Base-by-base conservation (phyloP, 768 basidiomycete genomes). In the Leccinum subgranulosum region DNA sequence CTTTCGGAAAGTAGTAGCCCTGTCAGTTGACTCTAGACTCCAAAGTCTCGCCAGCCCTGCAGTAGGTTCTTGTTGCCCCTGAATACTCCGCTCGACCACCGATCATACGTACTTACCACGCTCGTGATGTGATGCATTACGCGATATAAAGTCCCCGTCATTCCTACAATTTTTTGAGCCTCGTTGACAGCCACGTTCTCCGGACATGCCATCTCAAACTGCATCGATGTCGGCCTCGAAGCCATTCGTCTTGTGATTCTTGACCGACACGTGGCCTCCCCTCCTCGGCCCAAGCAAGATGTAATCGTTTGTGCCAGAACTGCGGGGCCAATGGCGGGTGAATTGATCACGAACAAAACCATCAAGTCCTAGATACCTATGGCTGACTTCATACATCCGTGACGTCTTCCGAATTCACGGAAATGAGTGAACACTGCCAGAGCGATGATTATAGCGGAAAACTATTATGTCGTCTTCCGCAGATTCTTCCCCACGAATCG, bases 1-100 rank as follows among this genome's bases (percentile, higher is more conserved):
- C 36, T 56, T 73, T 73, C 11, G 56, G 70, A 57, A 7, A 11
- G 41, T 14, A 58, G 34, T n/a, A 58, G 58, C 54, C 67, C 65
- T 57, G 49, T 19, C 27, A 36, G 1, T 46, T 52, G 41, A 57
- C 51, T 68, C 69, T 60, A 70, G 66, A 68, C 53, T 43, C 41
- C 41, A 41, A 41, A 41, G n/a, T n/a, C 47, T 21, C n/a, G 39
- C 31, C 49, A 7, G 31, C 36, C 52, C 41, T 46, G 49, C 19
- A 31, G 21, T 21, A 19, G 4, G 47, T 45, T 4, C 53, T 43
- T 19, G n/a, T 43, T 43, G 41, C 41, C 59, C 62, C 57, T 57
- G 58, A 8, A 39, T 19, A 43, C 41, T 43, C 41, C 41, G 41
- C 41, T 43, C 41, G 41, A 43, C 41, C 41, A 43, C 41, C 41